Percentiles rank a stretch among this genome's conserved stretches.
Conservation (phyloP, 768 basidiomycete species). For the Mycena rosella region DNA sequence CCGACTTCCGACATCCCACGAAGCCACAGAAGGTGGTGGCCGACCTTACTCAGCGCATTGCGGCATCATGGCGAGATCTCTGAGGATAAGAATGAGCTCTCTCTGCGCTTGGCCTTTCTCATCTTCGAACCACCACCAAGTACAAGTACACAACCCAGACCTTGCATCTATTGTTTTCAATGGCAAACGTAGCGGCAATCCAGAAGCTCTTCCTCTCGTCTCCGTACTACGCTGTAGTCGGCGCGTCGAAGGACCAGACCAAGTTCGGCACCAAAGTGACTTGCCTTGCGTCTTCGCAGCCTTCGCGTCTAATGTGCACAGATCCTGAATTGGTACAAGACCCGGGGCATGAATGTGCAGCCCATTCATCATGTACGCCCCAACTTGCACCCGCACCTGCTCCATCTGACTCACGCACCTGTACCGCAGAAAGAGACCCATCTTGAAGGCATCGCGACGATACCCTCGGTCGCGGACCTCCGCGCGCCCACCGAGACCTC, state of each 20-base stretch:
- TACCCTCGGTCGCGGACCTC: slow-evolving; percentile 69
- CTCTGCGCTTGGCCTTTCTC: not conserved
- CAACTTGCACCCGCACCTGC: not conserved
- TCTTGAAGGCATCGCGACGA: slow-evolving; percentile 73
- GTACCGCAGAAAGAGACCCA: slow-evolving; percentile 71
- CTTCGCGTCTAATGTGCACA: slow-evolving; percentile 43
- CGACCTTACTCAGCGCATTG: too few relatives aligned
- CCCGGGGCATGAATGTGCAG: slow-evolving; percentile 67
- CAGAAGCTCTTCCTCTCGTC: slow-evolving; percentile 75
- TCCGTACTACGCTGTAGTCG: slow-evolving; percentile 80
- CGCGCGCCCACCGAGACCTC: slow-evolving; percentile 74
- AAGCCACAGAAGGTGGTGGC: too few relatives aligned
- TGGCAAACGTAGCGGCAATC: slow-evolving; percentile 38
- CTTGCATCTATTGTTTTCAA: not conserved
- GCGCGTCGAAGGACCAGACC: slow-evolving; percentile 82
- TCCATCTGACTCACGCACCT: not conserved
- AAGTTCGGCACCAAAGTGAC: slow-evolving; percentile 84
- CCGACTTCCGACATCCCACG: too few relatives aligned
- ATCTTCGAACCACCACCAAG: slow-evolving; percentile 4
- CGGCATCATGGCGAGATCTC: too few relatives aligned
- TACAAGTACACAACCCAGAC: not conserved
- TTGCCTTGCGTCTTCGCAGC: not conserved
- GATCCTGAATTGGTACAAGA: slow-evolving; percentile 85
- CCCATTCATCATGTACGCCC: slow-evolving; percentile 80
- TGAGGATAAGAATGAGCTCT: too few relatives aligned